Evolutionary conservation across 352 stramenopile genomes (phyloP), one percentile per base, ranked within the genome.

Genomic region (Saprolegnia parasitica): DNA sequence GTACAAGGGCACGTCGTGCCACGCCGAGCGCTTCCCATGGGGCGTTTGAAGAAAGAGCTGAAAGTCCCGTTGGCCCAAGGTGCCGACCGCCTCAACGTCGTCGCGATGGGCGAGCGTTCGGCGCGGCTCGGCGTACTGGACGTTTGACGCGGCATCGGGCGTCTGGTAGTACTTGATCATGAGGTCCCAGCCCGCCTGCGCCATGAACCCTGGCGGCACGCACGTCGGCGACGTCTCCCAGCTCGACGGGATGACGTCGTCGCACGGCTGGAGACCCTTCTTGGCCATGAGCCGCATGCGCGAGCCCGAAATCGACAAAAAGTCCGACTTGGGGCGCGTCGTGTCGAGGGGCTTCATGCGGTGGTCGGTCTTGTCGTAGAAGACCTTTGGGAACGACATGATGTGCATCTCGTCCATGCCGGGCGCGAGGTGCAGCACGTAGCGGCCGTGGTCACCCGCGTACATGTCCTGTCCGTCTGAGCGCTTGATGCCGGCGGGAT

Each of bases 101-200:
- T 21, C 39, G 15, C 15, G 16, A 16, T 26, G 20, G 13, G 61
- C 21, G 21, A 68, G 54, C 6, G 47, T 52, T 50, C 60, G 68
- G 56, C 90, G 90, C 67, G 89, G 85, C 32, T 77, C 90, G n/a
- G 83, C 78, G 68, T 89, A 94, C 54, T 81, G 83, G 39, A 91
- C 87, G 81, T 85, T 91, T 21, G 80, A 82, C 21, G 83, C 76
- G n/a, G 80, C 91, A 66, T 98, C 84, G 65, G 97, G 84, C 71
- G 98, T 97, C 76, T 97, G 93, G 83, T 99, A 99, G 75, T 99
- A 99, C 73, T 99, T 93, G 56, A 98, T 97, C 74, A 99, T 98
- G 70, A 98, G 97, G 65, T 98, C 91, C 97, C 97, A 99, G 55
- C 97, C 97, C 67, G 95, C 96, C 62, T 97, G 96, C 64, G 98